Evolutionary conservation across 1,284 basidiomycete species (phyloP), one percentile per base, ranked within the genome.

Genomic region (Neonothopanus nambi): DNA sequence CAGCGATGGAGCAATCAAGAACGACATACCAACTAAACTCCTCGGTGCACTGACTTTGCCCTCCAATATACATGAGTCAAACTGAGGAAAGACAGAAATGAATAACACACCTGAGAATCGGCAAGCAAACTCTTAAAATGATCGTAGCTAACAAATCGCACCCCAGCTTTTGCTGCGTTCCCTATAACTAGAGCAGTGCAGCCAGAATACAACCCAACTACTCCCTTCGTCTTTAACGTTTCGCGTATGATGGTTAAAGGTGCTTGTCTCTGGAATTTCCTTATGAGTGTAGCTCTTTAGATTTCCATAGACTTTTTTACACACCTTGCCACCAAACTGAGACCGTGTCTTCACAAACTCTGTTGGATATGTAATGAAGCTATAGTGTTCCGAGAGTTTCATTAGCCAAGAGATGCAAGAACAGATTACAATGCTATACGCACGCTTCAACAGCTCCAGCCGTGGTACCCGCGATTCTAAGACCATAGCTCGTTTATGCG

Each of bases 141-240:
- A 67, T 98, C 95, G 72, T 98, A 99, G 60, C 87, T 91, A 48
- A 97, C 82, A 70, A 99, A 99, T 24, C 96, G 81, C 40, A 99
- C 95, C 6, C 93, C 95, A 2, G 95, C 95, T 74, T 98, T 97
- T 60, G 83, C 68, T 0, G 93, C 82, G 67, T 97, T 97, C 4
- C 95, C 95, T n/a, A 93, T 78, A 3, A 96, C 82, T 17, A 97
- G 78, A 0, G 95, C 95, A 17, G 81, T 82, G 62, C 91, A 93
- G 65, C 93, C 93, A 1, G 92, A 90, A 60, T 95, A 95, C 9
- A 96, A 75, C 1, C 93, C 93, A 0, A 67, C 67, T 8, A 94
- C 61, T 11, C 93, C 93, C 59, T 91, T 85, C 8, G 79, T 79
- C 59, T 78, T 75, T 13, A 95, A 49, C 0, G 93, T 95, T 21